These are phyloP conservation scores for Moesziomyces antarcticus DNA, from an alignment of 1,284 basidiomycete genomes.

Conservation along the genomic window DNA sequence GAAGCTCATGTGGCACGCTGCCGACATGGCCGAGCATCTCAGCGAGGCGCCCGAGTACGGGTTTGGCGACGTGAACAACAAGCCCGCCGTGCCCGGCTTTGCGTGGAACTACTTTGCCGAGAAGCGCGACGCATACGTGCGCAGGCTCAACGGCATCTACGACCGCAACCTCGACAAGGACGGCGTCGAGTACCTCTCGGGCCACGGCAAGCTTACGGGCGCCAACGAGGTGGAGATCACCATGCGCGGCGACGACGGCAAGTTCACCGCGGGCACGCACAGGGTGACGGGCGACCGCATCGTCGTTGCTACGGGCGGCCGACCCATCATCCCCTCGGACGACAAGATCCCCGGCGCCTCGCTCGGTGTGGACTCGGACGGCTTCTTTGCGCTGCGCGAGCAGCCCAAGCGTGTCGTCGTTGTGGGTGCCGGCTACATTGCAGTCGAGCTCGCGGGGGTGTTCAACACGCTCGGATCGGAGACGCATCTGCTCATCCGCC, in stretches of 20 bases:
- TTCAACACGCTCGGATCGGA: slow-evolving; percentile 71
- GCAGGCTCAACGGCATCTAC: slow-evolving; percentile 90
- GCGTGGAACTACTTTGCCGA: slow-evolving; percentile 91
- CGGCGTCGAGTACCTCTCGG: slow-evolving; percentile 86
- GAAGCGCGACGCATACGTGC: slow-evolving; percentile 95
- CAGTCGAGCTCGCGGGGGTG: slow-evolving; percentile 76
- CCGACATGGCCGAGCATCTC: slow-evolving; percentile 83
- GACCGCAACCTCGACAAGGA: slow-evolving; percentile 83
- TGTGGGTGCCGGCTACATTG: slow-evolving; percentile 96
- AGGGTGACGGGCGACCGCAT: slow-evolving; percentile 64
- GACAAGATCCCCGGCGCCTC: slow-evolving; percentile 86
- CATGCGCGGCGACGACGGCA: slow-evolving; percentile 63
- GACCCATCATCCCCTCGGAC: slow-evolving; percentile 83
- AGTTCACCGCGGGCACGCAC: slow-evolving; percentile 71
- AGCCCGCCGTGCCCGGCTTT: slow-evolving; percentile 72
- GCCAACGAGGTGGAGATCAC: slow-evolving; percentile 62
- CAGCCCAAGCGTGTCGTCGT: slow-evolving; percentile 94
- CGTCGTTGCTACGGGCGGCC: slow-evolving; percentile 83
- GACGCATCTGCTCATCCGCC: slow-evolving; percentile 90
- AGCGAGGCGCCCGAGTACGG: slow-evolving; percentile 81
- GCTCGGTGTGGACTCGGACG: slow-evolving; percentile 91
- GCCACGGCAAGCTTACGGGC: slow-evolving; percentile 73
- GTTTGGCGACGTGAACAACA: slow-evolving; percentile 71
- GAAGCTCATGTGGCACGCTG: slow-evolving; percentile 99
- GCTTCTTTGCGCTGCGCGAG: slow-evolving; percentile 90